Percentiles rank a stretch among this genome's conserved stretches.
phyloP scores from a whole-genome alignment of 129 eudicot genomes.

The Mikania micrantha region DNA sequence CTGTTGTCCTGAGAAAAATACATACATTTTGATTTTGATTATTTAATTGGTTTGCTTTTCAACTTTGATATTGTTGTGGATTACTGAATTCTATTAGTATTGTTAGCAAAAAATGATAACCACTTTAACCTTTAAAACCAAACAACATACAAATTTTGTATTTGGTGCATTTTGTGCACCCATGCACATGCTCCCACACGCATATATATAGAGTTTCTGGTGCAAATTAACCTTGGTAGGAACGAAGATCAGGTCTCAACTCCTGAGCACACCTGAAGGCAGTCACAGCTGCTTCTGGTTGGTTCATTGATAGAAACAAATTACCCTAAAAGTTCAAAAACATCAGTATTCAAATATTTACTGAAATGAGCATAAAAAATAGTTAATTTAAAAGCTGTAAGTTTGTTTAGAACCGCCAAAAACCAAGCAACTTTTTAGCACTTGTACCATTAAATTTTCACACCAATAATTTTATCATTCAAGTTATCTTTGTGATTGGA shows the following conservation, averaged over 20 bases:
- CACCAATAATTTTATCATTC: not conserved
- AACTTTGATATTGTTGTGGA: not conserved
- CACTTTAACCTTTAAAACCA: not conserved
- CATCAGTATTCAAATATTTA: conserved; percentile 8
- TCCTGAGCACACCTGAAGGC: conserved; percentile 85
- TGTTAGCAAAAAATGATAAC: not conserved
- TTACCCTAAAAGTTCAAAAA: conserved; percentile 55
- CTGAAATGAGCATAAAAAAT: not conserved
- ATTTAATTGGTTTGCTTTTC: not conserved
- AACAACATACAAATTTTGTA: not conserved
- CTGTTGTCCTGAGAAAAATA: not conserved
- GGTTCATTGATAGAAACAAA: conserved; percentile 78
- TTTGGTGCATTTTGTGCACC: not conserved
- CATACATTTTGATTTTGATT: not conserved
- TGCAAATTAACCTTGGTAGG: conserved; percentile 71
- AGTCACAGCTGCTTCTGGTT: conserved; percentile 79
- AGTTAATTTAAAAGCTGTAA: not conserved
- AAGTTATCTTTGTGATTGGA: not conserved
- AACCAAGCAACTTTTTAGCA: not conserved
- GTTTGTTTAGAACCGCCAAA: conserved; percentile 1
- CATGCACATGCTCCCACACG: no score
- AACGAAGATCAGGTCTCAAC: conserved; percentile 91
- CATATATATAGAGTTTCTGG: not conserved
- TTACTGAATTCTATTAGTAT: not conserved
- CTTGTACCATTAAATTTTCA: not conserved